Evolutionary conservation across 2,329 filamentous ascomycete genomes (phyloP).

Genomic region (Dendrostoma leiphaemia): DNA sequence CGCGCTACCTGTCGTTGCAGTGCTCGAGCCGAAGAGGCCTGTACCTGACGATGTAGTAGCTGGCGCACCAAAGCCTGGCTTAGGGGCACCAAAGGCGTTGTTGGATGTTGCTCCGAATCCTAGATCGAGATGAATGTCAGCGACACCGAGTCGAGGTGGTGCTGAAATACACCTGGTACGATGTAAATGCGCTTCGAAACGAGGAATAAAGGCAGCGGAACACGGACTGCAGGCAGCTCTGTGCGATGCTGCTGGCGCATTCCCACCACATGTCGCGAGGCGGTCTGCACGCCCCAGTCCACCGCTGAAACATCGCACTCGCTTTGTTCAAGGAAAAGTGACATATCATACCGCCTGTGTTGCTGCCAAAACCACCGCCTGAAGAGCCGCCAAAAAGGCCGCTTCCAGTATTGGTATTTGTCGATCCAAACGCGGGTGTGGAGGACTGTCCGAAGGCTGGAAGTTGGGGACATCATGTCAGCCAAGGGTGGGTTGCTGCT

Average conservation of each 20-base stretch:
- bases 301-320: slow-evolving; percentile 14
- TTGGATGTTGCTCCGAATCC: slow-evolving; percentile 37
- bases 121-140: slow-evolving; percentile 8
- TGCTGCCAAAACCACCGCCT: slow-evolving; percentile 37
- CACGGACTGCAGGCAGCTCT: background rate
- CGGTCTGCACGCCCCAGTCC: background rate
- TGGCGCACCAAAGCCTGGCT: slow-evolving; percentile 54
- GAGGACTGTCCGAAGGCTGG: slow-evolving; percentile 38
- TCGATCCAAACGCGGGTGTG: slow-evolving; percentile 30
- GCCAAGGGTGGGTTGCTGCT: slow-evolving; percentile 15
- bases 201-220: background rate
- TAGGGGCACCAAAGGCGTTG: slow-evolving; percentile 35
- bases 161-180: background rate
- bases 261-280: slow-evolving; percentile 1
- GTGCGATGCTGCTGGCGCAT: slow-evolving; percentile 6
- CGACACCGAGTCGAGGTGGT: background rate
- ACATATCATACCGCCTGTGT: slow-evolving; percentile 26
- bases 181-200: background rate
- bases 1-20: slow-evolving; percentile 34
- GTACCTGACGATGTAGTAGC: slow-evolving; percentile 36
- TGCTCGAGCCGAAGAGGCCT: slow-evolving; percentile 44
- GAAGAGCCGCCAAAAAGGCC: slow-evolving; percentile 43
- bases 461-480: slow-evolving; percentile 20
- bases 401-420: slow-evolving; percentile 29
- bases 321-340: slow-evolving; percentile 17